These are phyloP conservation scores for Neofusicoccum sp. DNA, from an alignment of 2,329 filamentous ascomycete species.

Conservation along the genomic window DNA sequence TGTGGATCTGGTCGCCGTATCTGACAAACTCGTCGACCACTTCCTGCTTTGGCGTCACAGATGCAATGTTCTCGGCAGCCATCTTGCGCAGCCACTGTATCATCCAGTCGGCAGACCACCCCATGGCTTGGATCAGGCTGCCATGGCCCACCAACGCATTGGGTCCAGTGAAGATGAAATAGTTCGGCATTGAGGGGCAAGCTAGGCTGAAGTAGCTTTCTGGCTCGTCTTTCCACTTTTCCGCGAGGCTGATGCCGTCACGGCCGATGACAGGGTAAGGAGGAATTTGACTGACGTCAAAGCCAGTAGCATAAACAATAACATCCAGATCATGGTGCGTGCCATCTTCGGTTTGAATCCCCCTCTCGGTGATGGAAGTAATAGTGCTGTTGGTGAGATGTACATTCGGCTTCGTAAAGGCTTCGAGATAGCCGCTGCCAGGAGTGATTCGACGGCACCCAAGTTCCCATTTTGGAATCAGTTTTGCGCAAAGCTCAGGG, in stretches of 20 bases:
- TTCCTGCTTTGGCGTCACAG: neutral
- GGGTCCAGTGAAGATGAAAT: constrained; percentile 44
- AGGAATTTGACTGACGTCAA: constrained; percentile 47
- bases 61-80: neutral
- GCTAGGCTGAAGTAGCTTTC: constrained; percentile 47
- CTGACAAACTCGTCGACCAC: neutral
- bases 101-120: constrained; percentile 43
- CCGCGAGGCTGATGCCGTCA: constrained; percentile 42
- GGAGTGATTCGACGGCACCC: constrained; percentile 51
- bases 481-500: constrained; percentile 27
- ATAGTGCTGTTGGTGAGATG: constrained; percentile 54
- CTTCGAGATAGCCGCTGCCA: constrained; percentile 54
- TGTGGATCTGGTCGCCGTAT: constrained; percentile 26
- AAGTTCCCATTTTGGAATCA: constrained; percentile 49
- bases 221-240: constrained; percentile 43
- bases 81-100: constrained; percentile 30
- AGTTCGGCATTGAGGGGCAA: constrained; percentile 47
- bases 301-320: constrained; percentile 49
- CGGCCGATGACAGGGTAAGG: constrained; percentile 48
- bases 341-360: constrained; percentile 48
- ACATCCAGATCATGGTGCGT: constrained; percentile 45
- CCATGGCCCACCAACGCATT: constrained; percentile 37
- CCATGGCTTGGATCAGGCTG: constrained; percentile 43
- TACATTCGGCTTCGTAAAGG: constrained; percentile 54
- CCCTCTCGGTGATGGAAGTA: constrained; percentile 47